phyloP scores from a whole-genome alignment of 1,139 yeast genomes.

The Taphrina flavorubra region DNA sequence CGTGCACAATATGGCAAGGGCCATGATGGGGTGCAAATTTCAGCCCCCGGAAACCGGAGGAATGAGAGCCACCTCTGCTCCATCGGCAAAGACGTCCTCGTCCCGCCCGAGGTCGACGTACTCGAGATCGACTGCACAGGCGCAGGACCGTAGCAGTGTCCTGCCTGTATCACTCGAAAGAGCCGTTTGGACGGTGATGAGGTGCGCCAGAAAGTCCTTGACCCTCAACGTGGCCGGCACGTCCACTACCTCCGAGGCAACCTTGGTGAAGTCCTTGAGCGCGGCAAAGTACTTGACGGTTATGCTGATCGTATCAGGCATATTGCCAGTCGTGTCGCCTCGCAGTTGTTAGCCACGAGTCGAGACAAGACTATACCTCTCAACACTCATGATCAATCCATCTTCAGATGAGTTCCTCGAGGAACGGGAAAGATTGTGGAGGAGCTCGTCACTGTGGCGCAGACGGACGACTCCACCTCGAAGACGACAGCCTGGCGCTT shows the following conservation, averaged over 20 bases:
- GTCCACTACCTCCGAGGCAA: not conserved
- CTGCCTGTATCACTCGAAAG: slow-evolving; percentile 5
- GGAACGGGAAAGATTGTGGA: not conserved
- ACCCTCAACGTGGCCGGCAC: slow-evolving; percentile 12
- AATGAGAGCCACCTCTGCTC: slow-evolving; percentile 36
- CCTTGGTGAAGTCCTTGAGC: slow-evolving; percentile 23
- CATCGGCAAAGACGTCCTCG: slow-evolving; percentile 14
- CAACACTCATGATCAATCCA: no score
- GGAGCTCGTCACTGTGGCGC: slow-evolving; percentile 19
- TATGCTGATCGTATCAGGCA: not conserved
- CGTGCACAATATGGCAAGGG: no score
- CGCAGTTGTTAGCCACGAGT: no score
- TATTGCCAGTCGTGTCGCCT: not conserved
- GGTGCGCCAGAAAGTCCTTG: slow-evolving; percentile 10
- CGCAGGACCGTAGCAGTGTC: slow-evolving; percentile 20
- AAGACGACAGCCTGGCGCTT: not conserved
- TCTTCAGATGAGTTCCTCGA: no score
- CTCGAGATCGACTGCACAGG: slow-evolving; percentile 33
- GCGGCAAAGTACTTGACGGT: slow-evolving; percentile 29
- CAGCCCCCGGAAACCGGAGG: slow-evolving; percentile 39
- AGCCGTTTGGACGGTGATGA: not conserved
- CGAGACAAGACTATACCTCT: no score
- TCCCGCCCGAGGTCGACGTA: slow-evolving; percentile 24
- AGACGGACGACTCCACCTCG: not conserved
- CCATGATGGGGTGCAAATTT: not conserved